Evolutionary conservation across 23 red algal genomes (phyloP).

Genomic region (Chondrus crispus): DNA sequence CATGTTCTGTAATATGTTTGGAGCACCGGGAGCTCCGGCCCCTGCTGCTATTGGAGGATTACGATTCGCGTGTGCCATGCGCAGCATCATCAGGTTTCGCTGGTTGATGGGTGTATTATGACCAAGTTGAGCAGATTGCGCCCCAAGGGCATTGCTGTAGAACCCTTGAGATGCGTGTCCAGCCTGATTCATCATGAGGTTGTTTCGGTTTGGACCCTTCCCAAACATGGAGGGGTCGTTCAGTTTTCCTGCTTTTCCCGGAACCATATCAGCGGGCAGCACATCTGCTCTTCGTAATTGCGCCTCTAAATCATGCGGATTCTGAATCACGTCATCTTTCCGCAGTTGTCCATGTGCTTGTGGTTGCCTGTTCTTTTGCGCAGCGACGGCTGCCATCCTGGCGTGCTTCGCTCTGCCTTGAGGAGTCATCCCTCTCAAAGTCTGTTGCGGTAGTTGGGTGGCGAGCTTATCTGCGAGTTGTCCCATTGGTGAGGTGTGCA

Average conservation of each 20-base stretch:
- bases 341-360: background rate
- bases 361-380: background rate
- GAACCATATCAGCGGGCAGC: background rate
- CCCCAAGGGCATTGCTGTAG: background rate
- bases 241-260: background rate
- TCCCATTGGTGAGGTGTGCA: background rate
- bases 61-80: background rate
- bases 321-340: background rate
- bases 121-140: background rate
- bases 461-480: background rate
- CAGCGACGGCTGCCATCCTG: background rate
- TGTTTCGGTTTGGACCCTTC: background rate
- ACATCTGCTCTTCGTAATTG: background rate
- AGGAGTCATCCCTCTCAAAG: background rate
- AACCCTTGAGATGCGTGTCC: background rate
- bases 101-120: background rate
- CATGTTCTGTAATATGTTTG: background rate
- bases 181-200: background rate
- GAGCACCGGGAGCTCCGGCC: background rate
- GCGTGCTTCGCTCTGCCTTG: background rate
- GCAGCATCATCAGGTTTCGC: background rate
- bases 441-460: background rate
- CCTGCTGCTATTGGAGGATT: background rate
- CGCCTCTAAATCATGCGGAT: background rate
- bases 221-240: background rate